Conservation (phyloP, 441 rosid species). For the Codiaeum variegatum region DNA sequence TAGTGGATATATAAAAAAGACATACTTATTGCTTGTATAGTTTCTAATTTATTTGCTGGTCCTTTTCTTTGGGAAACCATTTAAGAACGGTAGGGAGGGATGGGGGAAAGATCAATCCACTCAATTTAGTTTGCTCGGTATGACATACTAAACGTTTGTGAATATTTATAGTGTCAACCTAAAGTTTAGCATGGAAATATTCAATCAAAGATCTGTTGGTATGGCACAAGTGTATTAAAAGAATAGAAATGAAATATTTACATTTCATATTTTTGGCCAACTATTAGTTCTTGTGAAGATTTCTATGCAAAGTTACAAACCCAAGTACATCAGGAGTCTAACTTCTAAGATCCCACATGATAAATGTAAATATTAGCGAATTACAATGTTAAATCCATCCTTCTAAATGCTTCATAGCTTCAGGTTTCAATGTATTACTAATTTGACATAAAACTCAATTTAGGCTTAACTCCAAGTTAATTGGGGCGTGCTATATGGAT, state of each 20-base stretch:
- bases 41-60: background rate
- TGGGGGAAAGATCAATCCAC: background rate
- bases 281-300: background rate
- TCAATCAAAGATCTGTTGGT: background rate
- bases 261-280: background rate
- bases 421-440: background rate
- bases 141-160: background rate
- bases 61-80: background rate
- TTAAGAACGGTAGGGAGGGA: no score
- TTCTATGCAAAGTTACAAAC: background rate
- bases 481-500: no score
- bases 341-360: background rate
- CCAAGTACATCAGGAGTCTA: background rate
- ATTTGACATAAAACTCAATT: background rate
- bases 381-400: background rate
- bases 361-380: background rate
- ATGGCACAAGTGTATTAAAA: background rate
- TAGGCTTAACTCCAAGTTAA: no score
- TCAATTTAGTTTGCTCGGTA: background rate
- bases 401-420: background rate
- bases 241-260: background rate
- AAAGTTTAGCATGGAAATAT: background rate
- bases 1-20: background rate
- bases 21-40: background rate
- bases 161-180: background rate